Evolutionary conservation across 2,329 filamentous ascomycete genomes (phyloP).

Genomic region (Venturia nashicola): DNA sequence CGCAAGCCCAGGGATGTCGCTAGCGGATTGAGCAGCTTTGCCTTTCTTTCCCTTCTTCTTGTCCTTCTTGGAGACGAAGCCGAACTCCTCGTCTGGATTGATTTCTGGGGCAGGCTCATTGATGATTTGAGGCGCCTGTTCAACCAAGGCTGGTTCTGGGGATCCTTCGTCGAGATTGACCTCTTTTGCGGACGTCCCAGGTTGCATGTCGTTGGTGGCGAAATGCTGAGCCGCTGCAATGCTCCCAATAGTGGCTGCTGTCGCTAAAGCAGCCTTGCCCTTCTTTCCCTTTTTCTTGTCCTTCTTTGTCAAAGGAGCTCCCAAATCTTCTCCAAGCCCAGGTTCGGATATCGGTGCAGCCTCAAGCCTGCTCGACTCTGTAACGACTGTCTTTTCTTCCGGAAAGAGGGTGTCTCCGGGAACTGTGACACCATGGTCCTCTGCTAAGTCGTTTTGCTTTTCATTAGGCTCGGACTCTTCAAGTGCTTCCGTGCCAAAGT

Average conservation of each 20-base stretch:
- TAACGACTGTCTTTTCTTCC: neutral
- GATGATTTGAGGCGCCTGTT: neutral
- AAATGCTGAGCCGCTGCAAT: neutral
- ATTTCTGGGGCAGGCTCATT: neutral
- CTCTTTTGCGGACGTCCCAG: neutral
- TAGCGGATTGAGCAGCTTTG: neutral
- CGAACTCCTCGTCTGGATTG: slow-evolving; percentile 4
- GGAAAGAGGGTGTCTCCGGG: neutral
- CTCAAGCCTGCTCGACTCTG: neutral
- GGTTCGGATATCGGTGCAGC: neutral
- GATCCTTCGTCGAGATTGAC: neutral
- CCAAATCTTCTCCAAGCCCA: neutral
- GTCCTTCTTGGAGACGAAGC: neutral
- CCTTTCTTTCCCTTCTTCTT: slow-evolving; percentile 6
- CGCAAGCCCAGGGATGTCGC: neutral
- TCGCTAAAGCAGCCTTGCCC: neutral
- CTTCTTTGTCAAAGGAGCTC: neutral
- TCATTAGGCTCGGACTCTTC: neutral
- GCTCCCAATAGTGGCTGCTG: neutral
- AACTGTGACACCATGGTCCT: neutral
- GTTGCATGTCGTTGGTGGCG: neutral
- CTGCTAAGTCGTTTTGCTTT: neutral
- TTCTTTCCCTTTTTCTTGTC: slow-evolving; percentile 6
- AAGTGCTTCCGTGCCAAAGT: neutral
- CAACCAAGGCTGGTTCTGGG: neutral